These are phyloP conservation scores for Globisporangium parvum DNA, from an alignment of 352 stramenopile genomes.

Conservation along the genomic window DNA sequence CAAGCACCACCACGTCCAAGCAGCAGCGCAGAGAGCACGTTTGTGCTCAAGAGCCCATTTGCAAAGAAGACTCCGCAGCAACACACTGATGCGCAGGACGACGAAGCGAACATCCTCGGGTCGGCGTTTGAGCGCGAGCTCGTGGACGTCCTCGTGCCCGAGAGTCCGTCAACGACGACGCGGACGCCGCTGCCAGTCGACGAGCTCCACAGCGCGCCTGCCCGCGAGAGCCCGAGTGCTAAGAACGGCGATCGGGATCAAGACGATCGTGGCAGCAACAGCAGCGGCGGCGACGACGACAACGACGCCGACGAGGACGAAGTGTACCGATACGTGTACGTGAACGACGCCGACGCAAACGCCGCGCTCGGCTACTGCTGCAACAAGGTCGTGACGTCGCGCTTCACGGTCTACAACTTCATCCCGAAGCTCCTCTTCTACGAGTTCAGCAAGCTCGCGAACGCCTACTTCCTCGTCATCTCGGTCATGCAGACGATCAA, in stretches of 20 bases:
- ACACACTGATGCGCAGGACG: no score
- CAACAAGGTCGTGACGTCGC: constrained; percentile 86
- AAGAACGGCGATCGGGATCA: neutral
- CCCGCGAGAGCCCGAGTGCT: neutral
- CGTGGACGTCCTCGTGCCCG: constrained; percentile 15
- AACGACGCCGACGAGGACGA: constrained; percentile 28
- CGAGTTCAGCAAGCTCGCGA: constrained; percentile 89
- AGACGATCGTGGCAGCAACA: neutral
- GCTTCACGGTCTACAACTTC: constrained; percentile 90
- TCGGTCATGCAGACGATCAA: constrained; percentile 90
- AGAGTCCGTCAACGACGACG: constrained; percentile 6
- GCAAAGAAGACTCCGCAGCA: neutral
- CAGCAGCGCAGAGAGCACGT: neutral
- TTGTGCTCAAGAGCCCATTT: constrained; percentile 12
- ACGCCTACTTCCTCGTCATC: constrained; percentile 93
- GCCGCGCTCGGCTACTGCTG: constrained; percentile 47
- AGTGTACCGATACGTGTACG: constrained; percentile 57
- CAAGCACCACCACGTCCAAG: no score
- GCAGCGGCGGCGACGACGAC: neutral
- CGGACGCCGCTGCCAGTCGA: constrained; percentile 3
- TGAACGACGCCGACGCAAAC: constrained; percentile 66
- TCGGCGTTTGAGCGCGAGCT: constrained; percentile 12
- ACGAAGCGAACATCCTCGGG: constrained; percentile 13
- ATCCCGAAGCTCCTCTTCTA: constrained; percentile 89
- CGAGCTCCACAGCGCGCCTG: constrained; percentile 9